Evolutionary conservation across 164 flowering plant species (phyloP).

Genomic region (Magnolia changhungtana): DNA sequence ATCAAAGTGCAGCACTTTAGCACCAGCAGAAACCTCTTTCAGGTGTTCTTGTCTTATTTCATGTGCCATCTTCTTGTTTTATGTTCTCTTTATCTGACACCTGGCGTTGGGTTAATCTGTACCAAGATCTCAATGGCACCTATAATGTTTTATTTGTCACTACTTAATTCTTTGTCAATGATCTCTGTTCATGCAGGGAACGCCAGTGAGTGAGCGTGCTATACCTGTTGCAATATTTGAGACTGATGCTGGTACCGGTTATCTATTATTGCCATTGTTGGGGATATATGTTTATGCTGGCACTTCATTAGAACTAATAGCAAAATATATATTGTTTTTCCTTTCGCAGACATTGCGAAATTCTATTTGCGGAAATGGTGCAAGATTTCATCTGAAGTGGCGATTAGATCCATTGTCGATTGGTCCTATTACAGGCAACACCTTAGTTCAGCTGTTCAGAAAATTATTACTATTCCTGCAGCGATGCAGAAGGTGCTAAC

Average conservation of each 20-base stretch:
- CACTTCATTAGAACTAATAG: not conserved
- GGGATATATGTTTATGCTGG: not conserved
- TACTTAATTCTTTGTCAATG: not conserved
- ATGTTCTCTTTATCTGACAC: not conserved
- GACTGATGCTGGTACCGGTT: constrained; percentile 63
- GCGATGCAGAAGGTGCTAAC: constrained; percentile 95
- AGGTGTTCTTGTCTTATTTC: too few species aligned
- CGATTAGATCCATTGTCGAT: constrained; percentile 85
- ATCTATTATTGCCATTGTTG: not conserved
- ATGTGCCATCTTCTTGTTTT: too few species aligned
- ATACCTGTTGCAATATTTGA: constrained; percentile 99
- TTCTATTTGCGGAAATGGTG: constrained; percentile 89
- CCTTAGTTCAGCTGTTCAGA: constrained; percentile 91
- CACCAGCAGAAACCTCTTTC: too few species aligned
- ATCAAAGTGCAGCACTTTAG: too few species aligned
- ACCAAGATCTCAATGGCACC: not conserved
- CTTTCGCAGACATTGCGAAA: constrained; percentile 64
- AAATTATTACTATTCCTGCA: constrained; percentile 96
- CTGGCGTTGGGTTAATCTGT: not conserved
- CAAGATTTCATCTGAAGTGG: constrained; percentile 83
- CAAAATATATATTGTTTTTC: constrained; percentile 7
- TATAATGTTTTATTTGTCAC: not conserved
- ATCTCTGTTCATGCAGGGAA: constrained; percentile 51
- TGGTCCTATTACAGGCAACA: constrained; percentile 99
- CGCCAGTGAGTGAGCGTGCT: constrained; percentile 98